phyloP scores from a whole-genome alignment of 2,329 filamentous ascomycete genomes.

The Nectriaceae sp. region DNA sequence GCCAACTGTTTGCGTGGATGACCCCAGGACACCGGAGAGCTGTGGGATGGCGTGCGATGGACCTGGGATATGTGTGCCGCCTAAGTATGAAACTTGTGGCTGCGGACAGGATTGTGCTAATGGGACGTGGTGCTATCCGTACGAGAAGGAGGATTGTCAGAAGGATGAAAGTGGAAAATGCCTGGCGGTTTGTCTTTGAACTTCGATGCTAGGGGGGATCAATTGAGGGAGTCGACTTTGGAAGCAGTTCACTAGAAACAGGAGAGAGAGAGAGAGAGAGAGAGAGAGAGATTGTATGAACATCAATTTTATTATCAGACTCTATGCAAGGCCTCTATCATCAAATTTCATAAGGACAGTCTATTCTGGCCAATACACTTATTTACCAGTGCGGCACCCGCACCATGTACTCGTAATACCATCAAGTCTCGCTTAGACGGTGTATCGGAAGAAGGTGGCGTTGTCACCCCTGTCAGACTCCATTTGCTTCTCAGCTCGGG shows the following conservation, averaged over 20 bases:
- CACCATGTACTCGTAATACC: slow-evolving; percentile 5
- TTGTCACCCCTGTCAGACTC: slow-evolving; percentile 59
- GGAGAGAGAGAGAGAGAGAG: too few species aligned
- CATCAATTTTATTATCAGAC: slow-evolving; percentile 8
- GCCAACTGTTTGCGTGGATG: slow-evolving; percentile 8
- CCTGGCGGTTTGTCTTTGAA: slow-evolving; percentile 2
- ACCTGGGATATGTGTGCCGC: slow-evolving; percentile 9
- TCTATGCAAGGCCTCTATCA: slow-evolving; percentile 4
- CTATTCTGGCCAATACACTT: slow-evolving; percentile 2
- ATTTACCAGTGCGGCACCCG: slow-evolving; percentile 11
- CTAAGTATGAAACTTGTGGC: slow-evolving; percentile 1
- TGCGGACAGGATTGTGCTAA: slow-evolving; percentile 3
- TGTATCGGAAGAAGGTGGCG: slow-evolving; percentile 58
- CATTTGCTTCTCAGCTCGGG: slow-evolving; percentile 51
- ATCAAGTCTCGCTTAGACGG: slow-evolving; percentile 36
- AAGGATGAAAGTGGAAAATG: slow-evolving; percentile 2
- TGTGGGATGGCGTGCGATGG: slow-evolving; percentile 13
- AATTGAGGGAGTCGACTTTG: too few species aligned
- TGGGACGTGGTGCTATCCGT: slow-evolving; percentile 12
- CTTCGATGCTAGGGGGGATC: too few species aligned
- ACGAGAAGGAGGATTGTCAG: background rate
- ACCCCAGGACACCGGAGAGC: slow-evolving; percentile 11
- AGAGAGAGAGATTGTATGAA: background rate
- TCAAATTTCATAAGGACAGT: slow-evolving; percentile 8
- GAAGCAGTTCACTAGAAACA: too few species aligned